Percentiles rank a stretch among this genome's conserved stretches.
Evolutionary conservation across 805 yeast species (phyloP).

Genomic region (Zygotorulaspora florentina): DNA sequence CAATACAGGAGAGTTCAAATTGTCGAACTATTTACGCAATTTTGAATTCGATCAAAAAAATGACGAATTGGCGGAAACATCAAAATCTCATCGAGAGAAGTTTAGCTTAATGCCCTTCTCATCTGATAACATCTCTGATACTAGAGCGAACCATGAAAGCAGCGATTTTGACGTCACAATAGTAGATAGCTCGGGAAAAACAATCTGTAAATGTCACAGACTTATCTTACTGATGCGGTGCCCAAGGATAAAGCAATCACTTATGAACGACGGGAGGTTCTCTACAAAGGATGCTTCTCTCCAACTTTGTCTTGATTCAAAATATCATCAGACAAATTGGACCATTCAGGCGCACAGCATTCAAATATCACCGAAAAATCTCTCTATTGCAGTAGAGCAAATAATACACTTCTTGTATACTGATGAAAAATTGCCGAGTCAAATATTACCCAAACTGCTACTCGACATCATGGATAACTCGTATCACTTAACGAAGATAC

Average conservation of each 20-base stretch:
- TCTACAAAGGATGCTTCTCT: slow-evolving; percentile 8
- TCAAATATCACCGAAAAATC: background rate
- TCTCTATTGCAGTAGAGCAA: slow-evolving; percentile 3
- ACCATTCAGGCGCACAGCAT: slow-evolving; percentile 2
- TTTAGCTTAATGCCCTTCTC: slow-evolving; percentile 2
- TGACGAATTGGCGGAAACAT: slow-evolving; percentile 5
- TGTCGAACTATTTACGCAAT: slow-evolving; percentile 5
- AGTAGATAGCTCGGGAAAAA: slow-evolving; percentile 8
- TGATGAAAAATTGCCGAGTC: slow-evolving; percentile 19
- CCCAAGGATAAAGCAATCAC: slow-evolving; percentile 5
- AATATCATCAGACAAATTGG: slow-evolving; percentile 1
- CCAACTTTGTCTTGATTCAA: background rate
- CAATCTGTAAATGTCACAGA: slow-evolving; percentile 24
- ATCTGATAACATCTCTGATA: background rate
- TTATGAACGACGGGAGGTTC: slow-evolving; percentile 5
- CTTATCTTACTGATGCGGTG: slow-evolving; percentile 20
- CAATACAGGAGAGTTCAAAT: slow-evolving; percentile 3
- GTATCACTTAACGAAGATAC: slow-evolving; percentile 17
- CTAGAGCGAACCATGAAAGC: background rate
- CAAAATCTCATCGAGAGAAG: background rate
- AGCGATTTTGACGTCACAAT: slow-evolving; percentile 20
- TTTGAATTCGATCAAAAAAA: slow-evolving; percentile 8
- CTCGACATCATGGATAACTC: slow-evolving; percentile 20
- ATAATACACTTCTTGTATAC: slow-evolving; percentile 27
- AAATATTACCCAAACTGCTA: slow-evolving; percentile 11